Evolutionary conservation across 164 flowering plant genomes (phyloP).

Genomic region (Berberis vulgaris): DNA sequence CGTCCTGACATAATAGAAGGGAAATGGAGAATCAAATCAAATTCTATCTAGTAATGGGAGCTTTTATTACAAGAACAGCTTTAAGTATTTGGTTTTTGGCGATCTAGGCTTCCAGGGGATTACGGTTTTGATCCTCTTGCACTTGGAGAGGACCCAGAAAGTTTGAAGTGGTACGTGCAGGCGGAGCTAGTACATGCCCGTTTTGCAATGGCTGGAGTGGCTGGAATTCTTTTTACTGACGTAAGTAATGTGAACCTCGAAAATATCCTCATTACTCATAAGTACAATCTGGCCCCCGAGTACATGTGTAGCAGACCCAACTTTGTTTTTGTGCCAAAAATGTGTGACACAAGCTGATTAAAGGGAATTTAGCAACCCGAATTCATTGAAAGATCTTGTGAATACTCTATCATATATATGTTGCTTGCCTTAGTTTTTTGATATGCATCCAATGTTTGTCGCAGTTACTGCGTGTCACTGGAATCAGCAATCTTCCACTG

Average conservation of each 20-base stretch:
- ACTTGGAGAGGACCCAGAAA: slow-evolving; percentile 86
- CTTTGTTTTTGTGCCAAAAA: too few relatives aligned
- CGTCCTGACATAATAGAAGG: too few relatives aligned
- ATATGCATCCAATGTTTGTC: slow-evolving; percentile 6
- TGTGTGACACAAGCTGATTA: too few relatives aligned
- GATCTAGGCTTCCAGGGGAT: slow-evolving; percentile 68
- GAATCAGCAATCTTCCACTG: slow-evolving; percentile 56
- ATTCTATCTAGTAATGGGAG: not conserved
- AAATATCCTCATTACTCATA: not conserved
- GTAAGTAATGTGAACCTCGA: slow-evolving; percentile 29
- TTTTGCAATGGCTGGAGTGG: slow-evolving; percentile 93
- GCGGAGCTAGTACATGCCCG: slow-evolving; percentile 93
- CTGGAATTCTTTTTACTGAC: slow-evolving; percentile 88
- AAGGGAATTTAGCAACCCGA: too few relatives aligned
- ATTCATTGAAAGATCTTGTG: too few relatives aligned
- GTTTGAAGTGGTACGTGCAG: slow-evolving; percentile 88
- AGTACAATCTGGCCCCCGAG: not conserved
- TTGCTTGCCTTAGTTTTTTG: not conserved
- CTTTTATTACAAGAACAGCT: not conserved
- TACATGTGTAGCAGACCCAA: too few relatives aligned
- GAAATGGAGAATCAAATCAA: not conserved
- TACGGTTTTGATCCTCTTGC: slow-evolving; percentile 95
- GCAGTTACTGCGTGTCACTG: slow-evolving; percentile 79
- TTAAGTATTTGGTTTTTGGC: not conserved
- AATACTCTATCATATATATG: not conserved